These are phyloP conservation scores for Ilex asprella DNA, from an alignment of 257 asterid genomes.

Conservation along the genomic window DNA sequence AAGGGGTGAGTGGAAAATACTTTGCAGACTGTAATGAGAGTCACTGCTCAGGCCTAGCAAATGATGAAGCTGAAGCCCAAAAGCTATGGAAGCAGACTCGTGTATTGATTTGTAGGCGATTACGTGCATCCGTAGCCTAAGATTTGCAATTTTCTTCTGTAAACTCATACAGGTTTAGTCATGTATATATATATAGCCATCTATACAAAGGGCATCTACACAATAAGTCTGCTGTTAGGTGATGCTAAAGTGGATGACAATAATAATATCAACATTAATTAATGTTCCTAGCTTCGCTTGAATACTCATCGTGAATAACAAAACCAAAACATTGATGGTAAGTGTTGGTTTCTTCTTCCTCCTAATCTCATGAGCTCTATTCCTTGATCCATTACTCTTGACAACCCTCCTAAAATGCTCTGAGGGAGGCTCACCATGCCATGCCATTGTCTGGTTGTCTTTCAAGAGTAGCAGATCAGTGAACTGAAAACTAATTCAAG, in stretches of 20 bases:
- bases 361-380: conserved; percentile 35
- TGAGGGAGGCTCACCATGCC: conserved; percentile 62
- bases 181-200: conserved; percentile 33
- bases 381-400: conserved; percentile 64
- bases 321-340: conserved; percentile 12
- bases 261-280: too few species aligned
- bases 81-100: conserved; percentile 67
- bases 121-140: conserved; percentile 26
- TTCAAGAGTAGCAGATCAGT: conserved; percentile 1
- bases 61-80: conserved; percentile 42
- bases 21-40: conserved; percentile 85
- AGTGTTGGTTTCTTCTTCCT: conserved; percentile 26
- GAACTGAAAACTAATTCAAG: not conserved
- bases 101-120: conserved; percentile 45
- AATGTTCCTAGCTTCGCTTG: too few species aligned
- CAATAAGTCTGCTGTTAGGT: too few species aligned
- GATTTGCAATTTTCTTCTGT: conserved; percentile 9
- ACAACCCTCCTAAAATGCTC: conserved; percentile 46
- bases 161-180: conserved; percentile 13
- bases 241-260: too few species aligned
- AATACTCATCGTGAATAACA: too few species aligned
- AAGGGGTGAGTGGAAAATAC: conserved; percentile 61
- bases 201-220: too few species aligned
- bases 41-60: conserved; percentile 59
- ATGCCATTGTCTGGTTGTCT: conserved; percentile 14